A percentile compares a stretch with the other conserved stretches of the same genome.
Conservation (phyloP, 108 stramenopile species). For the Skeletonema potamos region DNA sequence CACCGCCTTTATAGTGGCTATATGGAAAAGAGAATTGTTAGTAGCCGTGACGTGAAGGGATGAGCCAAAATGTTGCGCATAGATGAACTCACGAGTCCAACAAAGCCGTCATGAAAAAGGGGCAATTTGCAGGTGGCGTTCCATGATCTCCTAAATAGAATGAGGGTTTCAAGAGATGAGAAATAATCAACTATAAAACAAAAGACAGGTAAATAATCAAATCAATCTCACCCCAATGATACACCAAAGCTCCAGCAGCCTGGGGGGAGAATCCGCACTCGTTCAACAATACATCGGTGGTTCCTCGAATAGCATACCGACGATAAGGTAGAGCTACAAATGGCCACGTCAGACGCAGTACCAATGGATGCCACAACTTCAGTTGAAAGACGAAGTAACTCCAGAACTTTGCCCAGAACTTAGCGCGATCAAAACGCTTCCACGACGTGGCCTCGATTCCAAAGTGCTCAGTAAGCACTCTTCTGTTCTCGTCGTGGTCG, state of each 20-base stretch:
- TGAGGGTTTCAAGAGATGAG: not conserved
- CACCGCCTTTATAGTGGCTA: constrained; percentile 29
- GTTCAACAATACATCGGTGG: constrained; percentile 8
- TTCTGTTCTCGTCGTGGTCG: constrained; percentile 15
- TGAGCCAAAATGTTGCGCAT: not conserved
- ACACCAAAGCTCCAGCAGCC: constrained; percentile 26
- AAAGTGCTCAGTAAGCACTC: constrained; percentile 23
- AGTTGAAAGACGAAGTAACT: constrained; percentile 15
- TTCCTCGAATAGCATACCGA: constrained; percentile 13
- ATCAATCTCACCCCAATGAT: constrained; percentile 13
- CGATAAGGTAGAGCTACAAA: constrained; percentile 8
- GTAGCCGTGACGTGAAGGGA: not conserved
- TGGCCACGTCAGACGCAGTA: constrained; percentile 26
- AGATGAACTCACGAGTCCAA: constrained; percentile 17
- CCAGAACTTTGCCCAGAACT: constrained; percentile 22
- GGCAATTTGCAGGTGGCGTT: constrained; percentile 13
- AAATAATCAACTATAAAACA: not conserved
- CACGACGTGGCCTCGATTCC: constrained; percentile 1
- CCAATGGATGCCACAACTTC: constrained; percentile 18
- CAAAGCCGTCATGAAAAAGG: constrained; percentile 31
- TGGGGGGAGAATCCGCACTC: constrained; percentile 12
- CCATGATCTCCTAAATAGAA: constrained; percentile 23
- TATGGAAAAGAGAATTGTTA: not conserved
- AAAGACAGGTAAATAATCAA: not conserved
- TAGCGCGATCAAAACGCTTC: constrained; percentile 11